Evolutionary conservation across 805 yeast species (phyloP).

Genomic region (Jamesozyma rosinii): DNA sequence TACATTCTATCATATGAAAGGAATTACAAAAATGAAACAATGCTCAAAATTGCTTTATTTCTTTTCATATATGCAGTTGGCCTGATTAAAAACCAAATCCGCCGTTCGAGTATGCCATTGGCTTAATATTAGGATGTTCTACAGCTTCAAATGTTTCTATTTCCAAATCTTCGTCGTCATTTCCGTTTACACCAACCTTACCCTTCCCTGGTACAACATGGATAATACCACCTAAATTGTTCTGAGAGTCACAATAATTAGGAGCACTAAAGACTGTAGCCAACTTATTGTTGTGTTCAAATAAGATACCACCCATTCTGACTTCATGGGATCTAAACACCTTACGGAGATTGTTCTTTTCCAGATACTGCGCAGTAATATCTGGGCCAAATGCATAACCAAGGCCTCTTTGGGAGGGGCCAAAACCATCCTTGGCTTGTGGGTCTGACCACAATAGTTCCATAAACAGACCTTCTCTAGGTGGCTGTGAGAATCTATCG

Average conservation of each 20-base stretch:
- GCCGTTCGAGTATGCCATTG: constrained; percentile 80
- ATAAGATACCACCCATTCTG: constrained; percentile 80
- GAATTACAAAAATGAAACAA: background rate
- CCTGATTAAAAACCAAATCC: constrained; percentile 31
- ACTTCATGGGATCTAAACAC: constrained; percentile 93
- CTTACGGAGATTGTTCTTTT: constrained; percentile 60
- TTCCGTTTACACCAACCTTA: constrained; percentile 31
- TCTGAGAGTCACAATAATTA: constrained; percentile 88
- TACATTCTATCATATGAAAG: too few relatives aligned
- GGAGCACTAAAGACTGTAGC: constrained; percentile 98
- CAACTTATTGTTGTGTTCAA: constrained; percentile 77
- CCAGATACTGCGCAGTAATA: constrained; percentile 70
- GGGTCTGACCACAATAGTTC: constrained; percentile 98
- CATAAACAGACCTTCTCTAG: constrained; percentile 88
- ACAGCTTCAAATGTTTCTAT: constrained; percentile 67
- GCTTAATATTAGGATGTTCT: constrained; percentile 82
- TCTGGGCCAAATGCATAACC: constrained; percentile 98
- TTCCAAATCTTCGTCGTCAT: constrained; percentile 41
- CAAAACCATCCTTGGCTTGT: constrained; percentile 64
- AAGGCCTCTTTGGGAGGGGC: constrained; percentile 87
- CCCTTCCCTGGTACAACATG: constrained; percentile 43
- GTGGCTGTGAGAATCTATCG: constrained; percentile 77
- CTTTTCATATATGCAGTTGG: background rate
- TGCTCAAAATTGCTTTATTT: background rate
- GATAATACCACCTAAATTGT: constrained; percentile 84